Base-by-base conservation (phyloP, 139 green algal species). In the Closterium sp. region DNA sequence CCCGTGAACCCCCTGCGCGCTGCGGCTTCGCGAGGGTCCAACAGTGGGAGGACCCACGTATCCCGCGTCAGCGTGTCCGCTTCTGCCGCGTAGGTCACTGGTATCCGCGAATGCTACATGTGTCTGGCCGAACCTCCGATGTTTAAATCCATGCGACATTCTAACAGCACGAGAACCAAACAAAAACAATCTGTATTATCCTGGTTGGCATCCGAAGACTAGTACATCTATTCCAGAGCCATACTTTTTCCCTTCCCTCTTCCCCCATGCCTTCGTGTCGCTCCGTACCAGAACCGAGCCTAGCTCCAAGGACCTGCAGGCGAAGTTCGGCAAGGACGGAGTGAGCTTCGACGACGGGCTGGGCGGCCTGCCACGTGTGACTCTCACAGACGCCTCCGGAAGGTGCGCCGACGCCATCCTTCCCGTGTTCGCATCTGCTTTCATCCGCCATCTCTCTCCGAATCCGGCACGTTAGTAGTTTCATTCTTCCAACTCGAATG, bases 231-330 rank as follows among this genome's bases (percentile, higher is more conserved):
- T 31, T 31, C 38, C 38, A 87, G 21, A 30, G 10, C 85, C 9
- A 11, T 30, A 21, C 22, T 10, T 21, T 32, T 87, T 17, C n/a
- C n/a, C 85, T 87, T 21, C n/a, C 10, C 9, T 87, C 85, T 87
- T 87, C 27, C 11, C 28, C 85, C 85, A 9, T 32, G 28, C n/a
- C 28, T 87, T 9, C n/a, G 11, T 87, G n/a, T 30, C 85, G 24
- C n/a, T 21, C 28, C n/a, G 24, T 30, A 87, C 28, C 87, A 90
- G 87, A 28, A 31, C 30, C 31, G 95, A 91, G 7, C 97, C 97
- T 28, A 97, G 98, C 95, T 97, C 97, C 34, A 9, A 62, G n/a
- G 70, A 30, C 70, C 30, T 79, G 2, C 28, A 31, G 42, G 34
- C n/a, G 21, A 89, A 86, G 85, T 91, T 91, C 91, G 21, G 31